Conservation (phyloP, 768 basidiomycete species). For the Amanita brunnescens region DNA sequence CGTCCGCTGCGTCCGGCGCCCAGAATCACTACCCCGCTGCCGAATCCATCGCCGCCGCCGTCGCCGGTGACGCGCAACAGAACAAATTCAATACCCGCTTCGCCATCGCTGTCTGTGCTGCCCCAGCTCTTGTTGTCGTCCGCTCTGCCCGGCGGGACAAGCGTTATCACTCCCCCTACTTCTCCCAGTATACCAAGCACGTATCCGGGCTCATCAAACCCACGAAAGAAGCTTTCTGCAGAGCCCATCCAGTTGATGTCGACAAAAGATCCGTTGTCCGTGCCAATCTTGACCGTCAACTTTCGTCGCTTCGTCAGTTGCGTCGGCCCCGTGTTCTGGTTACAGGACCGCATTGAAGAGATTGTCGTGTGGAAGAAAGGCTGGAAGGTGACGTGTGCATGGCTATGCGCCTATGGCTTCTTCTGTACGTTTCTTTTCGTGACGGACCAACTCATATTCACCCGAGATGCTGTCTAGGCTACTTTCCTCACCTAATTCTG, state of each 20-base stretch:
- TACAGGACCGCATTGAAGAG: constrained; percentile 84
- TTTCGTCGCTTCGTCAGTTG: constrained; percentile 75
- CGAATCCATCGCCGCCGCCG: constrained; percentile 27
- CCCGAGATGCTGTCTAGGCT: constrained; percentile 37
- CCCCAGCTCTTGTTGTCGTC: constrained; percentile 31
- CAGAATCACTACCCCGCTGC: constrained; percentile 28
- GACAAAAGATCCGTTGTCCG: constrained; percentile 60
- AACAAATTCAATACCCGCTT: constrained; percentile 15
- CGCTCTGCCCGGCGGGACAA: constrained; percentile 13
- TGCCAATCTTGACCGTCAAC: constrained; percentile 70
- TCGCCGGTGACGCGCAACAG: constrained; percentile 18
- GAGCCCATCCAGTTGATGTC: constrained; percentile 34
- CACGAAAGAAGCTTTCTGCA: constrained; percentile 17
- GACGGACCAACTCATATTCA: not conserved
- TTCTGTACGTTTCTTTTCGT: constrained; percentile 46
- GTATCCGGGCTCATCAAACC: not conserved
- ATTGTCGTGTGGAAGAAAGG: constrained; percentile 74
- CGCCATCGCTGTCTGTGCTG: constrained; percentile 26
- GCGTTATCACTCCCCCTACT: not conserved
- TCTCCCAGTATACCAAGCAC: not conserved
- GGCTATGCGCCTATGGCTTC: constrained; percentile 72
- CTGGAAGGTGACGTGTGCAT: constrained; percentile 61
- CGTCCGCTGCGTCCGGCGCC: constrained; percentile 27
- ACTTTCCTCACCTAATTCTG: constrained; percentile 64
- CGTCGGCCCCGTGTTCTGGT: constrained; percentile 78